Conservation (phyloP, 2,329 filamentous ascomycete species). For the Penicillium italicum region DNA sequence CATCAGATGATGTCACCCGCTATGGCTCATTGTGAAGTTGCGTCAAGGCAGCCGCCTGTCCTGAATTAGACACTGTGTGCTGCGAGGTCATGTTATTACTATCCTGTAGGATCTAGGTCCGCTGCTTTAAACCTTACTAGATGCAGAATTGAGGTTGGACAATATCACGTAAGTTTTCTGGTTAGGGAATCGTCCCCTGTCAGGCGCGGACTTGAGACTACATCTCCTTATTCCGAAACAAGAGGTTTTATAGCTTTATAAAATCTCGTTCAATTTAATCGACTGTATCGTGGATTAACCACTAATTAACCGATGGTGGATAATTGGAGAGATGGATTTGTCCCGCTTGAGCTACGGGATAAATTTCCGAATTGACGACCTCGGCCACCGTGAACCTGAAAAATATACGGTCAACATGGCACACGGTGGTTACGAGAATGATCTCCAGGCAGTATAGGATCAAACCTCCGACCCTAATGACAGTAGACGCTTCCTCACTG, state of each 20-base stretch:
- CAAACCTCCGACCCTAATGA: neutral
- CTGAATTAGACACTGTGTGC: neutral
- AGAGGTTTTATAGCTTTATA: neutral
- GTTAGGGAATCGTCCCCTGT: neutral
- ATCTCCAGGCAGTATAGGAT: neutral
- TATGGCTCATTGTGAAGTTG: neutral
- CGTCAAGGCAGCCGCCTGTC: neutral
- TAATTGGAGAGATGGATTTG: neutral
- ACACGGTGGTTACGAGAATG: neutral
- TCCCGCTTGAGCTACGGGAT: neutral
- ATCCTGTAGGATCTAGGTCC: neutral
- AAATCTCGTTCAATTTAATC: neutral
- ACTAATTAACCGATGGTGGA: neutral
- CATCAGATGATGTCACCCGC: neutral
- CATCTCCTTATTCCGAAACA: neutral
- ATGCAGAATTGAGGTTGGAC: neutral
- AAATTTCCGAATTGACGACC: neutral
- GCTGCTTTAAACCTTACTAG: neutral
- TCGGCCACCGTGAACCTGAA: neutral
- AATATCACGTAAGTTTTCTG: neutral
- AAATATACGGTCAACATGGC: neutral
- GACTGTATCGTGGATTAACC: neutral
- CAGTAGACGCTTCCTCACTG: neutral
- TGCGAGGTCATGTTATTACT: neutral
- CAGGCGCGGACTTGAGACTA: neutral